Evolutionary conservation across 2,329 filamentous ascomycete genomes (phyloP).

Genomic region (Xylaria sp.): DNA sequence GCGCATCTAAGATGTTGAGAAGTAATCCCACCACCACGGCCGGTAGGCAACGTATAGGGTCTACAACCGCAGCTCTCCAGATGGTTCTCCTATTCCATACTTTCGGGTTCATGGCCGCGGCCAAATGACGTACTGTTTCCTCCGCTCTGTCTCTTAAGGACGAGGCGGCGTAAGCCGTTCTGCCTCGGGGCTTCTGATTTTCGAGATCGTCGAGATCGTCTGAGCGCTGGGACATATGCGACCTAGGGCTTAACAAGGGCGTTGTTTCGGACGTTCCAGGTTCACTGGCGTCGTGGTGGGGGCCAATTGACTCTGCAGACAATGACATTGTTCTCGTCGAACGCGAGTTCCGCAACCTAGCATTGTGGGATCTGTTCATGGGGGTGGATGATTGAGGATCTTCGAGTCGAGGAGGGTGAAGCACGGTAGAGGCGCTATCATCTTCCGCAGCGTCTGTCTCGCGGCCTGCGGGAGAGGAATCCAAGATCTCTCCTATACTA

Average conservation of each 20-base stretch:
- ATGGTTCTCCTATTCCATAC: slow-evolving; percentile 65
- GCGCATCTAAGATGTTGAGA: slow-evolving; percentile 86
- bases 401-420: slow-evolving; percentile 45
- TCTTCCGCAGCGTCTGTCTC: slow-evolving; percentile 19
- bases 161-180: slow-evolving; percentile 20
- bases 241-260: slow-evolving; percentile 40
- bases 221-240: slow-evolving; percentile 29
- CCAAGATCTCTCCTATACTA: slow-evolving; percentile 30
- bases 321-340: slow-evolving; percentile 9
- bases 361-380: slow-evolving; percentile 1
- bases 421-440: slow-evolving; percentile 34
- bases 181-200: slow-evolving; percentile 40
- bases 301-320: slow-evolving; percentile 4
- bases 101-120: slow-evolving; percentile 53
- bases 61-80: slow-evolving; percentile 58
- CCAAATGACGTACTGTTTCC: slow-evolving; percentile 23
- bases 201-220: slow-evolving; percentile 42
- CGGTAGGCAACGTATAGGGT: slow-evolving; percentile 68
- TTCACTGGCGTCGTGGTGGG: background rate
- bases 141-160: slow-evolving; percentile 25
- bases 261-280: slow-evolving; percentile 38
- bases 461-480: slow-evolving; percentile 26
- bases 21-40: slow-evolving; percentile 84
- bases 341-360: slow-evolving; percentile 6
- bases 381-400: slow-evolving; percentile 20